These are phyloP conservation scores for Myriosclerotinia scirpicola DNA, from an alignment of 2,329 filamentous ascomycete genomes.

Conservation along the genomic window DNA sequence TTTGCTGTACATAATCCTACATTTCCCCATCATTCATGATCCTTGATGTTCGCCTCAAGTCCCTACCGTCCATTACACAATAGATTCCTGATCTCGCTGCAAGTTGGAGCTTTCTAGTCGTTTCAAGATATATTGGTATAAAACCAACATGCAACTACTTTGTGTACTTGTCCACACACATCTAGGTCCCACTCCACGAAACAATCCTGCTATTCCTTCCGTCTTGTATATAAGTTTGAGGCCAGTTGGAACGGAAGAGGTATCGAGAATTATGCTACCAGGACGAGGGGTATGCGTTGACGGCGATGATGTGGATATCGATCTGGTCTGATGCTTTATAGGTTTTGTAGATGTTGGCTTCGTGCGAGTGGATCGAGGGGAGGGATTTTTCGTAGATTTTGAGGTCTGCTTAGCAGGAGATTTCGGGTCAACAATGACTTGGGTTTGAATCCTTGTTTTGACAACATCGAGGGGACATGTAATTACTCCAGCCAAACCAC, in stretches of 20 bases:
- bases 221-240: slow-evolving; percentile 84
- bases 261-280: slow-evolving; percentile 77
- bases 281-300: slow-evolving; percentile 79
- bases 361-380: slow-evolving; percentile 28
- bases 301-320: slow-evolving; percentile 87
- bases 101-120: slow-evolving; percentile 59
- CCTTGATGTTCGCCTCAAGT: not conserved
- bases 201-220: slow-evolving; percentile 87
- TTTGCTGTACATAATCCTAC: slow-evolving; percentile 25
- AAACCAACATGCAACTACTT: slow-evolving; percentile 91
- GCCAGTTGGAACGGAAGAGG: slow-evolving; percentile 83
- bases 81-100: slow-evolving; percentile 30
- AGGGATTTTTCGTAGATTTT: slow-evolving; percentile 18
- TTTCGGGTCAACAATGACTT: slow-evolving; percentile 57
- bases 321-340: slow-evolving; percentile 55
- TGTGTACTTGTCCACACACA: slow-evolving; percentile 97
- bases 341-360: slow-evolving; percentile 30
- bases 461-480: slow-evolving; percentile 97
- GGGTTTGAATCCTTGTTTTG: slow-evolving; percentile 94
- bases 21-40: slow-evolving; percentile 14
- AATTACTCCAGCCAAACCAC: slow-evolving; percentile 88
- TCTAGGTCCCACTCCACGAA: slow-evolving; percentile 88
- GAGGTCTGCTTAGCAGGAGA: slow-evolving; percentile 34
- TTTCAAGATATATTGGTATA: slow-evolving; percentile 86
- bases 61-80: slow-evolving; percentile 29